Evolutionary conservation across 495 filamentous ascomycete species (phyloP).

Genomic region (Schizothecium vesticola): DNA sequence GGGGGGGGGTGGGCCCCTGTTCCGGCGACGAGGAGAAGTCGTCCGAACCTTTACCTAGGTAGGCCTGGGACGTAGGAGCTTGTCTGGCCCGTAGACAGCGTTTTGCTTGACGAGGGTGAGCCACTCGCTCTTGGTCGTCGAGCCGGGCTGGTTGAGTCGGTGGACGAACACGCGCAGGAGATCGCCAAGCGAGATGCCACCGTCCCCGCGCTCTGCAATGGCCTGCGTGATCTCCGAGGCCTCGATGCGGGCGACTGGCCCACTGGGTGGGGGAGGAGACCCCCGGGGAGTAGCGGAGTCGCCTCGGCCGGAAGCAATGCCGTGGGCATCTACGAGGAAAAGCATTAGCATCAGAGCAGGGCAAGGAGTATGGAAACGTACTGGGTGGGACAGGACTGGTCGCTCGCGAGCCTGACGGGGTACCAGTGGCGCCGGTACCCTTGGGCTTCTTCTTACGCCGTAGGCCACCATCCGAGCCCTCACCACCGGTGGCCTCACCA

Average conservation of each 20-base stretch:
- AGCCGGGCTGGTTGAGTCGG: constrained; percentile 47
- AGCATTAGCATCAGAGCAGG: not conserved
- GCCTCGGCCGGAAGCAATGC: constrained; percentile 37
- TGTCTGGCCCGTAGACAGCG: constrained; percentile 37
- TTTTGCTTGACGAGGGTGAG: constrained; percentile 40
- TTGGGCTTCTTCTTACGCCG: constrained; percentile 64
- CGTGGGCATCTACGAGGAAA: constrained; percentile 6
- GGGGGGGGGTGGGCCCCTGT: constrained; percentile 10
- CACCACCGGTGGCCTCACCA: constrained; percentile 68
- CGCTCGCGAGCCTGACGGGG: constrained; percentile 51
- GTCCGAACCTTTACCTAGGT: not conserved
- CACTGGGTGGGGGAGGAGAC: constrained; percentile 16
- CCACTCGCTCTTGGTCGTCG: constrained; percentile 44
- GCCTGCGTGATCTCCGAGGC: constrained; percentile 60
- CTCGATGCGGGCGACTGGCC: constrained; percentile 22
- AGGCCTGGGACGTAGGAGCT: constrained; percentile 42
- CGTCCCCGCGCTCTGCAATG: constrained; percentile 41
- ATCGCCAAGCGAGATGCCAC: constrained; percentile 46
- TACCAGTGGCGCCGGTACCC: constrained; percentile 31
- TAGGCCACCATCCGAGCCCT: constrained; percentile 63
- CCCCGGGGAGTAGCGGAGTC: constrained; percentile 21
- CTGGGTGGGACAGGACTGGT: constrained; percentile 42
- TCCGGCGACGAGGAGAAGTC: not conserved
- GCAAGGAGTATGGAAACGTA: constrained; percentile 11
- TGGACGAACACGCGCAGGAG: constrained; percentile 58